Evolutionary conservation across 2,329 filamentous ascomycete genomes (phyloP), one percentile per base, ranked within the genome.

Genomic region (Ceratocystis cacaofunesta): DNA sequence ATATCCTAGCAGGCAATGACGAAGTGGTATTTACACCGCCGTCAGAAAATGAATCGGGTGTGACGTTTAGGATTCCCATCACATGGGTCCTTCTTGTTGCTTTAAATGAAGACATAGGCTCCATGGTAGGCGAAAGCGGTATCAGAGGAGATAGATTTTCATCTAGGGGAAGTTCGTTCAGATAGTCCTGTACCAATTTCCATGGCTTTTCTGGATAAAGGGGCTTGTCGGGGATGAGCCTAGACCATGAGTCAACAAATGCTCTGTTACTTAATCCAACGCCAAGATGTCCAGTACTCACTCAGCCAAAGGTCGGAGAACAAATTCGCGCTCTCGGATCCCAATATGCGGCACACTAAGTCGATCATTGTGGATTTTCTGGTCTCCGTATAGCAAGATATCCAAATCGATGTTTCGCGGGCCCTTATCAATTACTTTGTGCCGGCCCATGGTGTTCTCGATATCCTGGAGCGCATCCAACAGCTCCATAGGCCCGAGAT

Each of bases 31-130:
- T 82, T 7, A 78, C 72, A 7, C 91, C 91, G 64, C 91, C 92
- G 72, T 97, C 92, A 0, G 92, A 97, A 78, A 99, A 99, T 8
- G 92, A 97, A 76, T 99, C 92, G 0, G 92, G 92, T 0, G 94
- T 97, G 63, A 95, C 78, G 75, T 99, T 99, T 58, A 97, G 79
- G 69, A 99, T 95, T 65, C 89, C 89, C 94, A 99, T 99, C 70
- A 96, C 76, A 58, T 85, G 84, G 0, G 92, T 96, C 64, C 77
- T 79, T 61, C 86, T 82, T 58, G 80, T 78, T 5, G 80, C 76
- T 41, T 78, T 76, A 36, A 84, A 76, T 19, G 88, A 80, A 62
- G 83, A 82, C 48, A 94, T 75, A 0, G 84, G 78, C 10, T 79
- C 74, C 5, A 73, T 71, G 3, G 73, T 66, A 2, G 73, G 73